Evolutionary conservation across 73 alveolate genomes (phyloP).

Genomic region (Halteria grandinella): DNA sequence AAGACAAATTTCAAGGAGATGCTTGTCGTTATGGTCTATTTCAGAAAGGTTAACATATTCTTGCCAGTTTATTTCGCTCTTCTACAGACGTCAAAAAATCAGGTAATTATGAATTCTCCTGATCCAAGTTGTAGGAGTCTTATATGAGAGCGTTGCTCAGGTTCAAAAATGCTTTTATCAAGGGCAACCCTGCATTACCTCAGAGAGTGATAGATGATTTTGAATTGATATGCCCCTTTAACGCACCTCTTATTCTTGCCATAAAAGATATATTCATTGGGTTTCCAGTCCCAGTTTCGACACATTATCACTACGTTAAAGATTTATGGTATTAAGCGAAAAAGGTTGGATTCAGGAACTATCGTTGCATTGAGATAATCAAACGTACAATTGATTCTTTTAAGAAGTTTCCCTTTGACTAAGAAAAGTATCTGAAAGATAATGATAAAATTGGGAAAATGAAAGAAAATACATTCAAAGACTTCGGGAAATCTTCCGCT

Average conservation of each 20-base stretch:
- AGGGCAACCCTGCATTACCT: not conserved
- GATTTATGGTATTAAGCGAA: conserved; percentile 5
- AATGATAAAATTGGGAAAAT: too few relatives aligned
- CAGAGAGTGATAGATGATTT: not conserved
- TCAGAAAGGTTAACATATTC: conserved; percentile 1
- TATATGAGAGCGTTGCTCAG: not conserved
- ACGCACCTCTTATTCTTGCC: not conserved
- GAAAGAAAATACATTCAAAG: not conserved
- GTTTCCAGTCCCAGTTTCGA: not conserved
- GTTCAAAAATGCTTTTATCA: not conserved
- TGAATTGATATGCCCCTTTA: conserved; percentile 20
- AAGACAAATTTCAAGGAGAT: conserved; percentile 21
- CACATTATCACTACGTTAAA: conserved; percentile 25
- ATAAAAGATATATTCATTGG: not conserved
- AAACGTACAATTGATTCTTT: conserved; percentile 10
- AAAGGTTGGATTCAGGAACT: not conserved
- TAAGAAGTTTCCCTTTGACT: conserved; percentile 7
- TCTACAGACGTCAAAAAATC: too few relatives aligned
- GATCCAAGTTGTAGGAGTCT: conserved; percentile 33
- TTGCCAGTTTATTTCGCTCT: conserved; percentile 21
- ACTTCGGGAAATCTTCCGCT: not conserved
- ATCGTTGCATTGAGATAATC: not conserved
- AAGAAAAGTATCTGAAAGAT: not conserved
- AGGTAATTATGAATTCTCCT: too few relatives aligned
- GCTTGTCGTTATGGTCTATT: not conserved